phyloP scores from a whole-genome alignment of 2,329 filamentous ascomycete species.

The Penicillium concentricum region DNA sequence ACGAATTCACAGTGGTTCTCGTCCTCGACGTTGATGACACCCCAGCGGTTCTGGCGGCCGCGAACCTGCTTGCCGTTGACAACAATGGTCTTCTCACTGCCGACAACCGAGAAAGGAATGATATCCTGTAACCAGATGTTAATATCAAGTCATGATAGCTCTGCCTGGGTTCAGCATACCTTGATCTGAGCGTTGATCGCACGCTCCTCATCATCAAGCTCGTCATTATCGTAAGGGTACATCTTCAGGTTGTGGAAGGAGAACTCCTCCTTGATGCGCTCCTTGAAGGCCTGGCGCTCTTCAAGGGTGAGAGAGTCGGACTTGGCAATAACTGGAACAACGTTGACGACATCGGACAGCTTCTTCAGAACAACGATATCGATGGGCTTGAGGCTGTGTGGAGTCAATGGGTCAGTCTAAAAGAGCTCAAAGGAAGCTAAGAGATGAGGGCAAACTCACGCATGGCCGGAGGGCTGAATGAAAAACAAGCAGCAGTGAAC shows the following conservation, averaged over 20 bases:
- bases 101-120: slow-evolving; percentile 95
- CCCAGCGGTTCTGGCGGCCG: slow-evolving; percentile 98
- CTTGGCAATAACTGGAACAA: slow-evolving; percentile 98
- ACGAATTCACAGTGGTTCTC: slow-evolving; percentile 99
- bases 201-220: slow-evolving; percentile 96
- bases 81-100: slow-evolving; percentile 96
- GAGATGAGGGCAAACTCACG: slow-evolving; percentile 43
- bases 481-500: slow-evolving; percentile 99
- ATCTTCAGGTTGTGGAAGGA: slow-evolving; percentile 99
- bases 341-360: slow-evolving; percentile 97
- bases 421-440: background rate
- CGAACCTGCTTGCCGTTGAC: slow-evolving; percentile 97
- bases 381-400: slow-evolving; percentile 78
- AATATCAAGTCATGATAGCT: slow-evolving; percentile 36
- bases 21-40: slow-evolving; percentile 98
- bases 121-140: slow-evolving; percentile 62
- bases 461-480: slow-evolving; percentile 97
- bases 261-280: slow-evolving; percentile 99
- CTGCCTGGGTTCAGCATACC: slow-evolving; percentile 52
- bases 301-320: slow-evolving; percentile 93
- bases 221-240: slow-evolving; percentile 99
- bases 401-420: background rate
- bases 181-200: slow-evolving; percentile 94
- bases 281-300: slow-evolving; percentile 95
- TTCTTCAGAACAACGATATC: slow-evolving; percentile 99